phyloP scores from a whole-genome alignment of 148 eudicot species.

The Diospyros kaki region DNA sequence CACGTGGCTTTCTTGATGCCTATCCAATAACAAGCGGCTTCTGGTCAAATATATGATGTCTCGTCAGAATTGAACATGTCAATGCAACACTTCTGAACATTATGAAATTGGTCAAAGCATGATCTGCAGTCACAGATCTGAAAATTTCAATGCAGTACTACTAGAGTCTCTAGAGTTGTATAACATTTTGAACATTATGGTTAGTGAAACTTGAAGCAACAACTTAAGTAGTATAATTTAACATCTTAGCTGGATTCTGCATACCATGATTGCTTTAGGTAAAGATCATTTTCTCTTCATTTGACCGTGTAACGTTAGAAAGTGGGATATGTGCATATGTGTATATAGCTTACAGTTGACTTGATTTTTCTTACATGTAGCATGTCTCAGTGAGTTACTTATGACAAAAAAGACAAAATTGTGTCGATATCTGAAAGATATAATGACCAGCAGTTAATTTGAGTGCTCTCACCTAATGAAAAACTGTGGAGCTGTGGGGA shows the following conservation, averaged over 20 bases:
- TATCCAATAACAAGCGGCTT: too few species aligned
- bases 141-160: too few species aligned
- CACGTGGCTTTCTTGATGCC: background rate
- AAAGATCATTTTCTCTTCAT: background rate
- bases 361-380: background rate
- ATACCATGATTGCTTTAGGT: background rate
- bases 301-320: background rate
- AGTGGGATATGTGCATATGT: background rate
- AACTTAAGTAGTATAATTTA: too few species aligned
- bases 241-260: background rate
- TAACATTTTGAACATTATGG: background rate
- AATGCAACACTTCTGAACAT: too few species aligned
- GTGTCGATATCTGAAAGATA: background rate
- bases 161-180: background rate
- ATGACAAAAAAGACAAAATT: background rate
- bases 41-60: too few species aligned
- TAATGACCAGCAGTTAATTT: background rate
- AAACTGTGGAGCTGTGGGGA: background rate
- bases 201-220: background rate
- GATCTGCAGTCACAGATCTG: background rate
- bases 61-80: too few species aligned
- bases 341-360: background rate
- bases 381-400: too few species aligned
- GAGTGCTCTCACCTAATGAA: background rate
- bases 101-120: too few species aligned